Base-by-base conservation (phyloP, 805 yeast genomes). In the Metschnikowia sp. region DNA sequence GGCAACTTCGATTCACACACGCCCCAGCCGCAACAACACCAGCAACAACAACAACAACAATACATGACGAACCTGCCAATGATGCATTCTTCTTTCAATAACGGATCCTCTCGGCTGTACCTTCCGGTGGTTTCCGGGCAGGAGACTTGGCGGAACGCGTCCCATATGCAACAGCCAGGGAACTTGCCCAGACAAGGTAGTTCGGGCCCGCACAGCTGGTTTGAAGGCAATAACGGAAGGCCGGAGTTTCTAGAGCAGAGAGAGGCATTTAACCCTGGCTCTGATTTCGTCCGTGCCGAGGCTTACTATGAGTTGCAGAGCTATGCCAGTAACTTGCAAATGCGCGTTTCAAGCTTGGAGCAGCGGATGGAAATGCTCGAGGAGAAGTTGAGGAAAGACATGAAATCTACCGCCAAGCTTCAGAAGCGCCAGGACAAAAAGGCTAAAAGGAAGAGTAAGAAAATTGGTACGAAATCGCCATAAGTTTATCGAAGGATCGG, bases 281-380 rank as follows among this genome's bases (percentile, higher is more conserved):
- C 44, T 10, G 48, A 45, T 12, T 45, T 29, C 10, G 44, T 45
- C 7, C 44, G 48, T 8, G 44, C 29, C 1, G 49, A 45, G 19
- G 38, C 41, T 3, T 69, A 68, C 52, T 66, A 65, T 36, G 72
- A 69, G 37, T 54, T 70, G 42, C 66, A 66, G 8, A 50, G 54
- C 4, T 67, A 68, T 45, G 65, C 73, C 6, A 64, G 62, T 19
- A 47, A 56, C 3, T 53, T 70, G 9, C 70, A 68, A 49, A 61
- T 60, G 13, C 62, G 53, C 37, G 15, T 50, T 10, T 29, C 53
- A 2, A 47, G 42, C n/a, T 43, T 49, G 43, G 53, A 49, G 22
- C 45, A 37, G 6, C 50, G 53, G 18, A 46, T 49, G 45, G 39
- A 36, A 42, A 33, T 44, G 39, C 38, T 49, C 7, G 52, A 49